phyloP scores from a whole-genome alignment of 345 rosid species.

The Hypericum androsaemum region DNA sequence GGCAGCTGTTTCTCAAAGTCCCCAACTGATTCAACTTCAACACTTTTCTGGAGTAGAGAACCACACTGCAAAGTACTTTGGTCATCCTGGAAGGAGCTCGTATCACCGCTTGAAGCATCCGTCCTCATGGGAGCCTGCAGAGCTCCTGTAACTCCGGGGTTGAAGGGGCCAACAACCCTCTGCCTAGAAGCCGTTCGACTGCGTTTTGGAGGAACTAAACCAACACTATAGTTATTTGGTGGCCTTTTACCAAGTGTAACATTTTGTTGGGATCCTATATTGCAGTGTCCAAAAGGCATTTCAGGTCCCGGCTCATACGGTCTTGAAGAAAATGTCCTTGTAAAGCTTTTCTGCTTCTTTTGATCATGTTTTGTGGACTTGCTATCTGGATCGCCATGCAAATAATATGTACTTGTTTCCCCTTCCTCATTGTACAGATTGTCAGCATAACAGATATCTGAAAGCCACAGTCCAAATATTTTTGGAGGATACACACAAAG shows the following conservation, averaged over 20 bases:
- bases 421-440: slow-evolving; percentile 68
- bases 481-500: slow-evolving; percentile 13
- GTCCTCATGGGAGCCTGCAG: slow-evolving; percentile 47
- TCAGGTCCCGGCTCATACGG: slow-evolving; percentile 56
- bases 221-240: slow-evolving; percentile 43
- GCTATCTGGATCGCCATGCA: slow-evolving; percentile 50
- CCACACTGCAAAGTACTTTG: slow-evolving; percentile 73
- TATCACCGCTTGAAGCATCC: slow-evolving; percentile 96
- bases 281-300: slow-evolving; percentile 37
- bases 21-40: slow-evolving; percentile 72
- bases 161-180: slow-evolving; percentile 56
- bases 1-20: slow-evolving; percentile 59
- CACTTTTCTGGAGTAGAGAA: slow-evolving; percentile 53
- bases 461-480: slow-evolving; percentile 39
- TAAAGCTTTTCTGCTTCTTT: slow-evolving; percentile 50
- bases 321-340: slow-evolving; percentile 44
- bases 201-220: slow-evolving; percentile 82
- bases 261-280: slow-evolving; percentile 41
- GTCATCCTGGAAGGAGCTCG: slow-evolving; percentile 92
- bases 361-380: slow-evolving; percentile 45
- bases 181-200: slow-evolving; percentile 82
- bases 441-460: slow-evolving; percentile 33
- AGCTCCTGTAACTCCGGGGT: slow-evolving; percentile 42
- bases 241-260: slow-evolving; percentile 55
- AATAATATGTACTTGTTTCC: slow-evolving; percentile 65